Base-by-base conservation (phyloP, 768 basidiomycete species). In the Aureoboletus auriporus region DNA sequence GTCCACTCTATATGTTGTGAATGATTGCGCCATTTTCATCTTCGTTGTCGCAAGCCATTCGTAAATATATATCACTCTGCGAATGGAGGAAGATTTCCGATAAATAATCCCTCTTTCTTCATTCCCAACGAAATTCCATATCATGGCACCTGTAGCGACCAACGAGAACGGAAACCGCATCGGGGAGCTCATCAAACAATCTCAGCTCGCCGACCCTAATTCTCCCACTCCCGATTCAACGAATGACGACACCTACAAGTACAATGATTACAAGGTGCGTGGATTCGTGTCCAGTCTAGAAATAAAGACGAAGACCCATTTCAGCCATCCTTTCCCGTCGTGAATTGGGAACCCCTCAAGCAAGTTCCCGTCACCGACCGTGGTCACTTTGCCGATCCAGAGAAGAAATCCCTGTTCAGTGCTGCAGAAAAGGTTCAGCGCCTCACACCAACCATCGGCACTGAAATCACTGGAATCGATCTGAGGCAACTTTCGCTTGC, bases 381-480 rank as follows among this genome's bases (percentile, higher is more conserved):
- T 28, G 89, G 75, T 8, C 66, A 76, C n/a, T 71, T 69, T 39
- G 88, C 88, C 7, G 87, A 89, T 59, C 78, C 80, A 0, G 71
- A 75, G 53, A 91, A 91, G 71, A 78, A 77, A 58, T 76, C 67
- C 38, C 69, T 92, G 14, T 68, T 89, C 35, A 61, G 71, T 43
- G 86, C 82, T 16, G 88, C 83, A 10, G 71, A 71, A 47, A 86
- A 83, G 61, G 79, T 89, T 43, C 77, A 73, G 51, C 74, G 88
- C 56, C 68, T 89, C 39, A 86, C 85, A 0, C 85, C 84, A 2
- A 71, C 75, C 33, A 84, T 91, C 55, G 89, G 88, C 14, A 87
- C 86, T 27, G 89, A 91, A 62, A 69, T 91, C 40, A 61, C 69
- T 5, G 89, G 88, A 7, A 70, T 91, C 52, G 87, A 92, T 66